Conservation (phyloP, 208 protist species). For the Lotmaria passim region DNA sequence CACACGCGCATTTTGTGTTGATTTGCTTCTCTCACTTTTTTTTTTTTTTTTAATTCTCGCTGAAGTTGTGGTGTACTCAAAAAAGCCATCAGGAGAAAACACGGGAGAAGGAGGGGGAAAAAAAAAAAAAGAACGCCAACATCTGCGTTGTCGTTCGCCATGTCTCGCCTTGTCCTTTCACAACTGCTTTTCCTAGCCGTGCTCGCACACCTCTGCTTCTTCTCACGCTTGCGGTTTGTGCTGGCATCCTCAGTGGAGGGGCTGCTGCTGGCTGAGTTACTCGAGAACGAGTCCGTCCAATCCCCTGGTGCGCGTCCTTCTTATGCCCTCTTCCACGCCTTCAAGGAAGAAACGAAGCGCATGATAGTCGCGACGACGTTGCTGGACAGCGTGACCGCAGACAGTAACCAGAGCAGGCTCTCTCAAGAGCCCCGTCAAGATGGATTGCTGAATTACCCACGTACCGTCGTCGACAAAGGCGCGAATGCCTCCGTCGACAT, state of each 20-base stretch:
- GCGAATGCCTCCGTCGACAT: neutral
- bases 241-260: neutral
- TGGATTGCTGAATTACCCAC: neutral
- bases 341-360: neutral
- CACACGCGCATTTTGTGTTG: too few relatives aligned
- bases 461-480: slow-evolving; percentile 1
- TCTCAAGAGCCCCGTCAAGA: neutral
- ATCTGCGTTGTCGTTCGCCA: too few relatives aligned
- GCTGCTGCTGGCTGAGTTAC: neutral
- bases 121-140: too few relatives aligned
- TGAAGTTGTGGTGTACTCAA: neutral
- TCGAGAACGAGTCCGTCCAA: neutral
- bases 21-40: too few relatives aligned
- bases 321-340: slow-evolving; percentile 23
- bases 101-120: neutral
- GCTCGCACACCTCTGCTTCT: too few relatives aligned
- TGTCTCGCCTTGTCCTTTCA: too few relatives aligned
- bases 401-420: neutral
- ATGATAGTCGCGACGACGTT: neutral
- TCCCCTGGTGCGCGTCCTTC: neutral
- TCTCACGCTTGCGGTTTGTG: too few relatives aligned
- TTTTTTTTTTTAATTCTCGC: neutral
- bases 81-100: neutral
- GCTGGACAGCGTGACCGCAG: neutral
- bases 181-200: neutral